phyloP scores from a whole-genome alignment of 352 stramenopile genomes.

The Globisporangium emineosum region DNA sequence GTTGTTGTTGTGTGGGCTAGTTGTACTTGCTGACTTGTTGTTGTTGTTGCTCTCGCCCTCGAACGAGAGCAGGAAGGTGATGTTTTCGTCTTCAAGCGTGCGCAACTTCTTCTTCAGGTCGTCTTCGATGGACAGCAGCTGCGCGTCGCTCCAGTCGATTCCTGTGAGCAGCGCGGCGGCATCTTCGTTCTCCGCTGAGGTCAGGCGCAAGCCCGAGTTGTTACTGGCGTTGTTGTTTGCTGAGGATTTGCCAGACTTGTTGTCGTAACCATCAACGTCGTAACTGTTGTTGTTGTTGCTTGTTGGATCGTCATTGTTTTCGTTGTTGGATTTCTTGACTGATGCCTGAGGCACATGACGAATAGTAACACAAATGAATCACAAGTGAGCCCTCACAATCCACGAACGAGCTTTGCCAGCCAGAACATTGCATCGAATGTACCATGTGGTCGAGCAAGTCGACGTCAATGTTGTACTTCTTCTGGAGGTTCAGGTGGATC shows the following conservation, averaged over 20 bases:
- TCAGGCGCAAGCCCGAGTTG: conserved; percentile 35
- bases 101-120: conserved; percentile 56
- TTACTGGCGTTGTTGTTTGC: conserved; percentile 6
- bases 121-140: conserved; percentile 48
- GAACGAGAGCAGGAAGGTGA: conserved; percentile 66
- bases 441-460: conserved; percentile 56
- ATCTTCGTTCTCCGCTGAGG: conserved; percentile 58
- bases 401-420: not conserved
- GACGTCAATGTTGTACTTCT: conserved; percentile 64
- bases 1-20: not conserved
- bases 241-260: not conserved
- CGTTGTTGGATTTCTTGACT: conserved; percentile 30
- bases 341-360: conserved; percentile 22
- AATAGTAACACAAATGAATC: not conserved
- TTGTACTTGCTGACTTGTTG: not conserved
- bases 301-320: conserved; percentile 12
- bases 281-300: conserved; percentile 3
- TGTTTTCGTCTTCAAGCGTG: conserved; percentile 68
- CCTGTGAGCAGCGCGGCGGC: conserved; percentile 40
- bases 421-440: not conserved
- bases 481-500: conserved; percentile 44
- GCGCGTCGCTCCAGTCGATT: conserved; percentile 59
- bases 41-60: conserved; percentile 28
- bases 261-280: conserved; percentile 12
- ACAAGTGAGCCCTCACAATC: conserved; percentile 1